Evolutionary conservation across 1,284 basidiomycete species (phyloP).

Genomic region (Pseudozyma sp.): DNA sequence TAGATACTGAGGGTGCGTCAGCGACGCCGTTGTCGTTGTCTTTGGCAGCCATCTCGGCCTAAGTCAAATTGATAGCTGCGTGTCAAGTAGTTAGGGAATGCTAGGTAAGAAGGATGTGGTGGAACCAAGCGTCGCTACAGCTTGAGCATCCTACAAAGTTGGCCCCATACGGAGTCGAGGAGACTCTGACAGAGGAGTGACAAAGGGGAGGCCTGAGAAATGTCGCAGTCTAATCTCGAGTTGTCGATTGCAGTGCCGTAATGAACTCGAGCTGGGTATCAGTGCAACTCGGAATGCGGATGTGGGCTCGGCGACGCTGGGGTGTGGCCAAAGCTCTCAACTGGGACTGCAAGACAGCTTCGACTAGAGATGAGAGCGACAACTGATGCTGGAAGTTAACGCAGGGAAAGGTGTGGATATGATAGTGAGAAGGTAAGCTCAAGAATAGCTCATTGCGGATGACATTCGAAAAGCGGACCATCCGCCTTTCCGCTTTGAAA

Average conservation of each 20-base stretch:
- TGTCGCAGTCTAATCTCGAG: constrained; percentile 13
- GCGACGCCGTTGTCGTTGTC: constrained; percentile 1
- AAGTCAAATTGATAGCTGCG: not conserved
- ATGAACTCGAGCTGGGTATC: constrained; percentile 22
- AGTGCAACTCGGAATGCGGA: not conserved
- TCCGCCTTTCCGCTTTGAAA: too few species aligned
- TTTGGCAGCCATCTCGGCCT: constrained; percentile 13
- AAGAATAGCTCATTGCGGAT: not conserved
- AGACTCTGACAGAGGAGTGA: not conserved
- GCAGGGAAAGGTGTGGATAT: not conserved
- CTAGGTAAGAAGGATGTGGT: constrained; percentile 4
- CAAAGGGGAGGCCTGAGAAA: constrained; percentile 11
- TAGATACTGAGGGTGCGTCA: not conserved
- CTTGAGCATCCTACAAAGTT: constrained; percentile 16
- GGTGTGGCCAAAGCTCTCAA: too few species aligned
- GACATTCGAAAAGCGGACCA: too few species aligned
- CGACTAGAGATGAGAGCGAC: not conserved
- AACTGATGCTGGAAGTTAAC: not conserved
- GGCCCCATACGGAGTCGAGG: constrained; percentile 9
- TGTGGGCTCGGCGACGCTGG: not conserved
- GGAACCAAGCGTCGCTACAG: constrained; percentile 25
- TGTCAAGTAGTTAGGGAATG: not conserved
- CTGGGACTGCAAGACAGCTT: not conserved
- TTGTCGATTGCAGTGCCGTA: constrained; percentile 2
- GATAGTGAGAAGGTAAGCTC: not conserved